phyloP scores from a whole-genome alignment of 2,329 filamentous ascomycete species.

The Fusarium poae region DNA sequence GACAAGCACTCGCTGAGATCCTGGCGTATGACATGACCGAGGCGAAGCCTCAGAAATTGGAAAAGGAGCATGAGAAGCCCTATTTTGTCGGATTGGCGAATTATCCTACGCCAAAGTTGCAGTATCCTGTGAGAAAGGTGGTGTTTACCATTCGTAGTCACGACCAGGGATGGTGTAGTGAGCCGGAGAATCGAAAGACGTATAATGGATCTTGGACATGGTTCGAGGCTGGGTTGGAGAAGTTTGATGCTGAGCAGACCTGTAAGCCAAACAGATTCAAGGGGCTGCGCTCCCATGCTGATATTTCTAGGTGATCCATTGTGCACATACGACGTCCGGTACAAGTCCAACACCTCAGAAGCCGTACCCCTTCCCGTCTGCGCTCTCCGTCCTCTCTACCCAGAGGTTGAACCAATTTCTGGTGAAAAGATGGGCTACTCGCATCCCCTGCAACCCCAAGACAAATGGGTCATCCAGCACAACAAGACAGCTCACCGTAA shows the following conservation, averaged over 20 bases:
- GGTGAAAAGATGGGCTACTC: slow-evolving; percentile 51
- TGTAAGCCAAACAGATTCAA: slow-evolving; percentile 43
- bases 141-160: slow-evolving; percentile 69
- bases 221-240: slow-evolving; percentile 73
- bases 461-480: slow-evolving; percentile 61
- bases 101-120: slow-evolving; percentile 57
- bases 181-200: slow-evolving; percentile 50
- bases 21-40: slow-evolving; percentile 51
- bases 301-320: slow-evolving; percentile 47
- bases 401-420: slow-evolving; percentile 42
- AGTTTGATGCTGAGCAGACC: slow-evolving; percentile 58
- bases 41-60: slow-evolving; percentile 47
- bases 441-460: slow-evolving; percentile 54
- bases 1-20: slow-evolving; percentile 47
- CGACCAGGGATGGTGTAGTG: slow-evolving; percentile 70
- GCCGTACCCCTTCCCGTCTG: slow-evolving; percentile 51
- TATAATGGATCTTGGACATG: slow-evolving; percentile 69
- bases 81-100: slow-evolving; percentile 54
- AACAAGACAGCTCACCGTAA: slow-evolving; percentile 57
- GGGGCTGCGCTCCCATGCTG: background rate
- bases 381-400: slow-evolving; percentile 55
- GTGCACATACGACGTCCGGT: slow-evolving; percentile 51
- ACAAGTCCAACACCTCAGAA: slow-evolving; percentile 38
- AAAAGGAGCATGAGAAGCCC: slow-evolving; percentile 45
- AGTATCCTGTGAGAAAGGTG: slow-evolving; percentile 69